Evolutionary conservation across 257 asterid species (phyloP).

Genomic region (Solanum sejunctum): DNA sequence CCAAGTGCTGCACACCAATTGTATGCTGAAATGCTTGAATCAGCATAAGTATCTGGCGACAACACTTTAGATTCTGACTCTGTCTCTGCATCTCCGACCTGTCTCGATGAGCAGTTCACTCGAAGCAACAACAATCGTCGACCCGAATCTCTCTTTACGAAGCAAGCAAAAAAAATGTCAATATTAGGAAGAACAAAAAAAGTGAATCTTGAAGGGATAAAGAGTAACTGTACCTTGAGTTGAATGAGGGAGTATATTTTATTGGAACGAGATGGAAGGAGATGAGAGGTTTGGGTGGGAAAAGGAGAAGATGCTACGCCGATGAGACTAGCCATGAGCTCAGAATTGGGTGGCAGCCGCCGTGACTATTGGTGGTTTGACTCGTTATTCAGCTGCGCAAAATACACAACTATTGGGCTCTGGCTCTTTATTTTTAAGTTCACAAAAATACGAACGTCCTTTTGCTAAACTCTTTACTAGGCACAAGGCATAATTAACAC

Average conservation of each 20-base stretch:
- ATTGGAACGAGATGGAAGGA: constrained; percentile 6
- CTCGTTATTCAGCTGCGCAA: not conserved
- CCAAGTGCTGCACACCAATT: constrained; percentile 71
- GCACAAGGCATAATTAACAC: not conserved
- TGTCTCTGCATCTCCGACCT: constrained; percentile 19
- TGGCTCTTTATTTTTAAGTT: not conserved
- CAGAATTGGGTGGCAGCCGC: not conserved
- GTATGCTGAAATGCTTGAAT: constrained; percentile 30
- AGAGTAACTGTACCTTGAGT: constrained; percentile 26
- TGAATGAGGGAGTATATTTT: constrained; percentile 9
- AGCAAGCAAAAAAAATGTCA: constrained; percentile 1
- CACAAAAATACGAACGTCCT: not conserved
- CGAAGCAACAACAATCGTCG: constrained; percentile 28
- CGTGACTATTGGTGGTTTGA: constrained; percentile 1
- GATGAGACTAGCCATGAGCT: constrained; percentile 24
- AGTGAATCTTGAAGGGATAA: not conserved
- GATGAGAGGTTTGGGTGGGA: constrained; percentile 14
- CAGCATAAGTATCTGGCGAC: constrained; percentile 11
- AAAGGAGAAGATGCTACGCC: constrained; percentile 27
- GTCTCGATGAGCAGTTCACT: constrained; percentile 49
- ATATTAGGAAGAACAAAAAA: not conserved
- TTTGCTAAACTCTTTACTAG: not conserved
- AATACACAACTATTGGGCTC: not conserved
- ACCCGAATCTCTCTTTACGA: constrained; percentile 25
- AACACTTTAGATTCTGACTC: constrained; percentile 29